phyloP scores from a whole-genome alignment of 202 grass and related monocot species.

The Musa balbisiana region DNA sequence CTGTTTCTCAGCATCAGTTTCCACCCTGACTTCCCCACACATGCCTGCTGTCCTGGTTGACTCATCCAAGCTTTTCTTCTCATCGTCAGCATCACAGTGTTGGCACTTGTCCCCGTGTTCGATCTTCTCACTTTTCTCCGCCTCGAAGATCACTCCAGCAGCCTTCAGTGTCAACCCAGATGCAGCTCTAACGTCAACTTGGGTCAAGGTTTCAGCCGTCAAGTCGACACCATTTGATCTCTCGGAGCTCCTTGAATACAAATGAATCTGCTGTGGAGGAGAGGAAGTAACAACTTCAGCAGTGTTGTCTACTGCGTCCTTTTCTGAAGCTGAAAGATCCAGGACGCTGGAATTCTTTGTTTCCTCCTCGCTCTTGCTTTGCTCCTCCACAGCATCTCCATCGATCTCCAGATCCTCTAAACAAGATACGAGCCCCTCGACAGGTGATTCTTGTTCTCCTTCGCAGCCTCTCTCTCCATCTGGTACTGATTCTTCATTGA shows the following conservation, averaged over 20 bases:
- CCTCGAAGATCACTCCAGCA: too few relatives aligned
- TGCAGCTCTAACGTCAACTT: too few relatives aligned
- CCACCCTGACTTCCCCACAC: not conserved
- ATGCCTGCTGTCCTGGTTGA: too few relatives aligned
- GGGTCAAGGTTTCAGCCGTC: too few relatives aligned
- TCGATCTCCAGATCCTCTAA: not conserved
- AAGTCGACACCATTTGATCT: too few relatives aligned
- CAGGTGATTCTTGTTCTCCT: not conserved
- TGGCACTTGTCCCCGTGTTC: too few relatives aligned
- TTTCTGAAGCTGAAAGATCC: too few relatives aligned
- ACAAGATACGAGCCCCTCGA: not conserved
- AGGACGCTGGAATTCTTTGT: slow-evolving; percentile 2
- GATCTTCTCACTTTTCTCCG: too few relatives aligned
- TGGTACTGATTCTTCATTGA: not conserved
- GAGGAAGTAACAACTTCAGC: not conserved
- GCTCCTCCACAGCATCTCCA: not conserved
- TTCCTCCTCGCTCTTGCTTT: not conserved
- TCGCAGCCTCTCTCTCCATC: not conserved
- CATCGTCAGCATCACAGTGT: not conserved
- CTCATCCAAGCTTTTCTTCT: not conserved
- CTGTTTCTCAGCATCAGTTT: not conserved
- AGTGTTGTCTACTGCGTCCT: not conserved
- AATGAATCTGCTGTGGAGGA: not conserved
- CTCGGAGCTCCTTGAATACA: too few relatives aligned
- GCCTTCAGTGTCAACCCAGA: too few relatives aligned